A percentile compares a stretch with the other conserved stretches of the same genome.
phyloP scores from a whole-genome alignment of 208 protist genomes.

The Trypanosomatidae sp. region DNA sequence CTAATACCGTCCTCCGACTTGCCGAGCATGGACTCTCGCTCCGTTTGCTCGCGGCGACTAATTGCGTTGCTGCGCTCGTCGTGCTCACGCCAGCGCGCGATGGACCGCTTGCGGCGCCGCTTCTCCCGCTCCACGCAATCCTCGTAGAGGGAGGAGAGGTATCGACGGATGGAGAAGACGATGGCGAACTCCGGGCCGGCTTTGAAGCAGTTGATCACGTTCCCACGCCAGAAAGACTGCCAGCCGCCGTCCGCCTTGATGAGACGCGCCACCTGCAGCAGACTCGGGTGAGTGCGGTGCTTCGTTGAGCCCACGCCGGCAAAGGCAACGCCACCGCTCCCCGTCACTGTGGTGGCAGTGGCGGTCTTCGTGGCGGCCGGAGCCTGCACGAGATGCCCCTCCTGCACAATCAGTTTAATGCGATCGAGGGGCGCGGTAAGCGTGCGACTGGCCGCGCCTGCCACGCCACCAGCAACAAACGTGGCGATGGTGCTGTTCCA shows the following conservation, averaged over 20 bases:
- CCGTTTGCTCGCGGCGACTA: constrained; percentile 26
- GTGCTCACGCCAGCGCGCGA: constrained; percentile 18
- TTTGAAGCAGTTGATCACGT: constrained; percentile 91
- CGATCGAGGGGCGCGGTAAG: constrained; percentile 91
- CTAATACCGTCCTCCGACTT: background rate
- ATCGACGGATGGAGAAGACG: constrained; percentile 85
- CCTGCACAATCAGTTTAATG: constrained; percentile 92
- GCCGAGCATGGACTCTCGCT: constrained; percentile 38
- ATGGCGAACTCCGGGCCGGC: constrained; percentile 91
- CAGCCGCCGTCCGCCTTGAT: constrained; percentile 80
- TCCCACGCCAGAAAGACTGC: constrained; percentile 87
- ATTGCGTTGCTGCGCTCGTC: constrained; percentile 31
- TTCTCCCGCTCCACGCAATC: constrained; percentile 71
- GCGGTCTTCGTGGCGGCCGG: background rate
- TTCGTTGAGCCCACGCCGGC: background rate
- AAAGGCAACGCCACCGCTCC: background rate
- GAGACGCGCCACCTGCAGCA: constrained; percentile 66
- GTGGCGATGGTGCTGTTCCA: constrained; percentile 78
- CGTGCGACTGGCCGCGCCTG: constrained; percentile 82
- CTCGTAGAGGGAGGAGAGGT: constrained; percentile 77
- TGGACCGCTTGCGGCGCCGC: constrained; percentile 21
- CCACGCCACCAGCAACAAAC: constrained; percentile 82
- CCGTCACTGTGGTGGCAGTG: background rate
- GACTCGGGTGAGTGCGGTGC: constrained; percentile 37
- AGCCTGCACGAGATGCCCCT: constrained; percentile 69